A percentile compares a stretch with the other conserved stretches of the same genome.
These are phyloP conservation scores for Talinum fruticosum DNA, from an alignment of 148 eudicot species.

Conservation along the genomic window DNA sequence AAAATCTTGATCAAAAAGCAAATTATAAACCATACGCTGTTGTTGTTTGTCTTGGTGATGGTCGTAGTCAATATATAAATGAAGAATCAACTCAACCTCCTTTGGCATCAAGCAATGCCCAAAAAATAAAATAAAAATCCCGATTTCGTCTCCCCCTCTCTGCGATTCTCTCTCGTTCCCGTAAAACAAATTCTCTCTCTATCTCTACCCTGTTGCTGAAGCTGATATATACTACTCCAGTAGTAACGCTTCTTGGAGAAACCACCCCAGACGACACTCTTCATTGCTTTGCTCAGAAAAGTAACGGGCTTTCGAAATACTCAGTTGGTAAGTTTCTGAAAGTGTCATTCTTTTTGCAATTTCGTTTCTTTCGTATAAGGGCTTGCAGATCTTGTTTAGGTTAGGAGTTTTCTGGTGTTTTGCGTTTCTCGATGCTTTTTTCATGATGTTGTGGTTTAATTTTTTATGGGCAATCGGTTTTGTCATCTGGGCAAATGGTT, in stretches of 20 bases:
- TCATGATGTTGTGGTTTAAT: neutral
- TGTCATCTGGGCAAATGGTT: neutral
- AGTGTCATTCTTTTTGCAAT: neutral
- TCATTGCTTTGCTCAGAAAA: neutral
- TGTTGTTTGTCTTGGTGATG: no score
- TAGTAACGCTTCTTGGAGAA: neutral
- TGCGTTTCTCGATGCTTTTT: neutral
- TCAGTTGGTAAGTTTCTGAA: neutral
- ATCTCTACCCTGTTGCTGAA: neutral
- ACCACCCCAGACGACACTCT: neutral
- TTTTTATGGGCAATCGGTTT: neutral
- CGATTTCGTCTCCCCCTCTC: neutral
- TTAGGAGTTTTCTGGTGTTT: neutral
- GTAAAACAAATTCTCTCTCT: neutral
- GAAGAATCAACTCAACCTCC: neutral
- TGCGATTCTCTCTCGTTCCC: neutral
- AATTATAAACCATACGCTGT: no score
- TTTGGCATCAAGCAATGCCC: neutral
- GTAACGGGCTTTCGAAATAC: neutral
- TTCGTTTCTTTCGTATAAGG: neutral
- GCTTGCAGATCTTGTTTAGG: neutral
- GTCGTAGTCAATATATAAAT: no score
- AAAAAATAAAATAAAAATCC: neutral
- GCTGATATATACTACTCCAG: neutral
- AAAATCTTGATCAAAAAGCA: no score